A percentile compares a stretch with the other conserved stretches of the same genome.
Conservation (phyloP, 2,329 filamentous ascomycete genomes). For the Incumbomyces lentus region DNA sequence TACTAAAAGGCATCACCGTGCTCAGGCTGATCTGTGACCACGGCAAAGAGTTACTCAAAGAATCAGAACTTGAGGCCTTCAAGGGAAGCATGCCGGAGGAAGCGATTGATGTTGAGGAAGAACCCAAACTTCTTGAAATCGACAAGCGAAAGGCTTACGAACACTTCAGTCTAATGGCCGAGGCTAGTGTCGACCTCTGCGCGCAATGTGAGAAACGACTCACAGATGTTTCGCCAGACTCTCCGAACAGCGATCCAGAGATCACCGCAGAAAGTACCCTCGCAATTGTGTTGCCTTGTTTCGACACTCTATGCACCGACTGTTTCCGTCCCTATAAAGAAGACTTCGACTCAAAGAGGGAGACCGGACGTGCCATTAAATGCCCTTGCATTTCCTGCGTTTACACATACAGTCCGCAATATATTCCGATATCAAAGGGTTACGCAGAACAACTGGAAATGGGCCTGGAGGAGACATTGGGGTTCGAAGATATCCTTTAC, state of each 20-base stretch:
- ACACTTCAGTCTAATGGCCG: constrained; percentile 72
- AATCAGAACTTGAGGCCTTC: constrained; percentile 69
- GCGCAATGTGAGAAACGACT: constrained; percentile 58
- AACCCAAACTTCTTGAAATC: constrained; percentile 47
- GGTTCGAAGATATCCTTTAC: constrained; percentile 24
- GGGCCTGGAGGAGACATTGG: constrained; percentile 39
- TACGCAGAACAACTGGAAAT: constrained; percentile 41
- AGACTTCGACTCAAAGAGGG: constrained; percentile 36
- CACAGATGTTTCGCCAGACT: constrained; percentile 31
- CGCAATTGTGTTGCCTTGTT: constrained; percentile 76
- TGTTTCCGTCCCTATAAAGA: constrained; percentile 57
- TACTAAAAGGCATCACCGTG: constrained; percentile 80
- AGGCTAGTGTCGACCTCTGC: constrained; percentile 69
- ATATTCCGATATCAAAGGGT: constrained; percentile 58
- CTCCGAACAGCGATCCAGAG: constrained; percentile 36
- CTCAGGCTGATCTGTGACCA: constrained; percentile 86
- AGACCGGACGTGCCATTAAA: constrained; percentile 20
- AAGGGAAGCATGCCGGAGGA: constrained; percentile 74
- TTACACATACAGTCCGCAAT: constrained; percentile 50
- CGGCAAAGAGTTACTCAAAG: constrained; percentile 78
- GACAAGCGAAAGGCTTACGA: constrained; percentile 68
- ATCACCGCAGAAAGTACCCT: constrained; percentile 48
- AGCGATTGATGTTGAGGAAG: constrained; percentile 79
- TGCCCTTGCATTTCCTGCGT: constrained; percentile 57
- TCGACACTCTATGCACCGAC: constrained; percentile 68